Base-by-base conservation (phyloP, 2,329 filamentous ascomycete species). In the Scopulariopsis brevicaulis region DNA sequence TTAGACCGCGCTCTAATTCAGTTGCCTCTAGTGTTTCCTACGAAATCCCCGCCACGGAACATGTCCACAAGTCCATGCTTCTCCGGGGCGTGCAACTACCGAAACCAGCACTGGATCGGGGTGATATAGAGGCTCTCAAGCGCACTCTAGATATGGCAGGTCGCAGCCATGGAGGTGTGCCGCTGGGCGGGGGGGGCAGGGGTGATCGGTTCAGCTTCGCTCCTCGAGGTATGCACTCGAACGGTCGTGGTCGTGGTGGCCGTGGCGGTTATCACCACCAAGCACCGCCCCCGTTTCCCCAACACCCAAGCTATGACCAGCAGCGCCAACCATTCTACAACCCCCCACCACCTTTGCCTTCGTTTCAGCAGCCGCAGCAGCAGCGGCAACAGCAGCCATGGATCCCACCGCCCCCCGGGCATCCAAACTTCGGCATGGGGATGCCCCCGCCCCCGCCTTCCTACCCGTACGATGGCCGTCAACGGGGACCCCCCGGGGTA, bases 31-130 rank as follows among this genome's bases (percentile, higher is more conserved):
- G 89, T 67, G 91, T 97, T 12, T 77, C 89, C 66, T 99, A 95
- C 68, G 84, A 90, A 52, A 87, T 96, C 73, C 92, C 93, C 0
- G 77, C 80, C 48, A 83, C 83, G 20, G 77, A 77, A 11, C 81
- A 89, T 64, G 76, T 83, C 4, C 94, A 99, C 73, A 96, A 96
- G 69, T 96, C 92, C 6, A 95, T 96, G 88, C 80, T 99, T 15
- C 79, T 99, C 40, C 86, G 90, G 2, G 94, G 94, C 14, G 85
- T 92, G 46, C 84, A 86, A 64, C 79, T 92, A 59, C 83, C 88
- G 4, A 73, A 79, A 1, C 83, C 89, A 1, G 86, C 84, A 11
- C 81, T 99, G 1, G 87, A 89, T 59, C 79, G 82, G 37, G 82
- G 81, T 59, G 92, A 96, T 66, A 83, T 93, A 57, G 86, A 92